A percentile compares a stretch with the other conserved stretches of the same genome.
Conservation (phyloP, 1,284 basidiomycete genomes). For the Ganoderma resinaceum region DNA sequence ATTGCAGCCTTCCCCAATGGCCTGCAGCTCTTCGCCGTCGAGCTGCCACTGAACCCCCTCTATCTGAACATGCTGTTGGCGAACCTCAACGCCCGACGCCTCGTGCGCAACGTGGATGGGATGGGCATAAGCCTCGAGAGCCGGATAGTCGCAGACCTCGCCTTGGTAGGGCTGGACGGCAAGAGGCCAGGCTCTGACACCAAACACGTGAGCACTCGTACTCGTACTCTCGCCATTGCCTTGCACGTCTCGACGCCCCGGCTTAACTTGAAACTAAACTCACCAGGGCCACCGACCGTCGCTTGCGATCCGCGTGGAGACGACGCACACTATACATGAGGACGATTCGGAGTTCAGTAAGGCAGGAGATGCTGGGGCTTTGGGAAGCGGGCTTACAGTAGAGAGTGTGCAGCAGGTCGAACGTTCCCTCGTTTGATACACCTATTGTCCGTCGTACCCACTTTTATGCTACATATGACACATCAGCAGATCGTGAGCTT, state of each 20-base stretch:
- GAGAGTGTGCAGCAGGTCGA: not conserved
- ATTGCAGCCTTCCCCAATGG: not conserved
- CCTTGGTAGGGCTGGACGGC: not conserved
- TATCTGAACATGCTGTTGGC: constrained; percentile 17
- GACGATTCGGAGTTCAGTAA: not conserved
- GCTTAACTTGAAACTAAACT: not conserved
- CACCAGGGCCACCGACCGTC: not conserved
- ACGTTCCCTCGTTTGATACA: not conserved
- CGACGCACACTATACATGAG: not conserved
- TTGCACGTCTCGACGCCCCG: not conserved
- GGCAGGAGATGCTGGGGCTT: not conserved
- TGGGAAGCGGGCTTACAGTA: too few relatives aligned
- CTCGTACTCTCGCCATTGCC: not conserved
- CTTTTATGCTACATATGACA: not conserved
- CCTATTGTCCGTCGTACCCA: not conserved
- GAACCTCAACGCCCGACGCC: constrained; percentile 17
- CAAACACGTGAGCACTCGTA: constrained; percentile 1
- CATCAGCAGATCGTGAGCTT: not conserved
- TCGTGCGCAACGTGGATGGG: constrained; percentile 1
- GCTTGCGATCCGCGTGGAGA: constrained; percentile 1
- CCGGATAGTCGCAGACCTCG: not conserved
- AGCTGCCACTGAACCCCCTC: constrained; percentile 11
- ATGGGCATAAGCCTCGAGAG: not conserved
- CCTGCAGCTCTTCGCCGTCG: constrained; percentile 11
- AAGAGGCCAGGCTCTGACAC: not conserved